Conservation (phyloP, 192 early-diverging fungal genomes). For the Podochytrium sp. region DNA sequence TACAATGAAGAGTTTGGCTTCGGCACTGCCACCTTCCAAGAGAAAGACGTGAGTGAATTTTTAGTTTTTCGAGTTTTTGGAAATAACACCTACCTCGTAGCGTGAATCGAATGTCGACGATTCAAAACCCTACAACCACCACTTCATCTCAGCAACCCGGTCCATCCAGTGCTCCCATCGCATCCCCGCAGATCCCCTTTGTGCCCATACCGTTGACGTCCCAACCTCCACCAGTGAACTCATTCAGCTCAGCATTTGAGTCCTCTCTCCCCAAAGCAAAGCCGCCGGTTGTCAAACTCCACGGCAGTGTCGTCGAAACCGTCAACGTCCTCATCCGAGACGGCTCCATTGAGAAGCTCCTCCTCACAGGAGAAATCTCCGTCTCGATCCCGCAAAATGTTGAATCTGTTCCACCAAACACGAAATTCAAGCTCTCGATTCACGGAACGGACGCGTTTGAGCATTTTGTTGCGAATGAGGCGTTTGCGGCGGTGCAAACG, state of each 20-base stretch:
- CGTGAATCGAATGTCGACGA: neutral
- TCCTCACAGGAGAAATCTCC: conserved; percentile 48
- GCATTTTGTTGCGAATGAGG: conserved; percentile 39
- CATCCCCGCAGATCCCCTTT: too few relatives aligned
- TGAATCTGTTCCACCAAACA: neutral
- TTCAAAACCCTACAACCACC: neutral
- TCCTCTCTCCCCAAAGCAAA: neutral
- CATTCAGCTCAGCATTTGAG: neutral
- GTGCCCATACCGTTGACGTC: neutral
- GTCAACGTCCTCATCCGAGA: conserved; percentile 43
- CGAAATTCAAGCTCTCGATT: conserved; percentile 20
- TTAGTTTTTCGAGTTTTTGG: too few relatives aligned
- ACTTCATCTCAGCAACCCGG: too few relatives aligned
- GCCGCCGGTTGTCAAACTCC: conserved; percentile 26
- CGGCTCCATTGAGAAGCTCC: conserved; percentile 43
- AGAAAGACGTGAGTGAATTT: conserved; percentile 25
- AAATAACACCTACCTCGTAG: too few relatives aligned
- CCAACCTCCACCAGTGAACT: neutral
- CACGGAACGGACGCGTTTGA: conserved; percentile 30
- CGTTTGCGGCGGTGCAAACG: conserved; percentile 23
- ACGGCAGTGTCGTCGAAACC: conserved; percentile 36
- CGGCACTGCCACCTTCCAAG: conserved; percentile 18
- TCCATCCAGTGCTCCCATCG: too few relatives aligned
- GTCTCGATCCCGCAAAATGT: neutral
- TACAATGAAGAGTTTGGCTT: conserved; percentile 34